Percentiles rank a stretch among this genome's conserved stretches.
Conservation (phyloP, 352 stramenopile genomes). For the Phytophthora sp. region DNA sequence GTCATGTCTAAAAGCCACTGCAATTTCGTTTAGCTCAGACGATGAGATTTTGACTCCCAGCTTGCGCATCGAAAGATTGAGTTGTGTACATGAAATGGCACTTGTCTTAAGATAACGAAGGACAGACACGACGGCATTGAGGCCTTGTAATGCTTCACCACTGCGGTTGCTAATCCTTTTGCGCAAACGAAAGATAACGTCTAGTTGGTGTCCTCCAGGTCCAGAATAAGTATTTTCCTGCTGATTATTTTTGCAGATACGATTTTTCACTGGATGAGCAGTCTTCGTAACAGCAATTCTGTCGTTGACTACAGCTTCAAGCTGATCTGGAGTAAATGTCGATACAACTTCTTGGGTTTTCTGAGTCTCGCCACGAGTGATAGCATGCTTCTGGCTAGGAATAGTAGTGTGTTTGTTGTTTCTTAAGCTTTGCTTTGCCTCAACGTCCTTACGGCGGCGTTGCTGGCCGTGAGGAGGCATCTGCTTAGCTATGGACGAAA, state of each 20-base stretch:
- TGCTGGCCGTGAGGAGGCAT: conserved; percentile 10
- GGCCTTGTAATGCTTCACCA: conserved; percentile 37
- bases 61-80: conserved; percentile 67
- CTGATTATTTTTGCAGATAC: conserved; percentile 2
- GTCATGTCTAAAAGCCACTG: conserved; percentile 53
- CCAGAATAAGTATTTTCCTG: neutral
- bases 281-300: conserved; percentile 11
- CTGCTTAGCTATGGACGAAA: conserved; percentile 29
- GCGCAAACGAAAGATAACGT: conserved; percentile 27
- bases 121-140: conserved; percentile 55
- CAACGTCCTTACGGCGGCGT: no score
- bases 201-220: conserved; percentile 6
- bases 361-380: neutral
- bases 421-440: neutral
- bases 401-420: neutral
- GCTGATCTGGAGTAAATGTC: neutral
- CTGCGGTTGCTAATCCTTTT: conserved; percentile 41
- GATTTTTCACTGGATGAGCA: neutral
- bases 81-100: conserved; percentile 50
- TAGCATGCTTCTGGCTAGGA: neutral
- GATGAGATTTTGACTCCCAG: conserved; percentile 53
- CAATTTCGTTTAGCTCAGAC: conserved; percentile 42
- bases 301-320: conserved; percentile 9
- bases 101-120: conserved; percentile 43
- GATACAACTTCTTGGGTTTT: neutral